These are phyloP conservation scores for Citrus reticulata DNA, from an alignment of 345 rosid species.

Conservation along the genomic window DNA sequence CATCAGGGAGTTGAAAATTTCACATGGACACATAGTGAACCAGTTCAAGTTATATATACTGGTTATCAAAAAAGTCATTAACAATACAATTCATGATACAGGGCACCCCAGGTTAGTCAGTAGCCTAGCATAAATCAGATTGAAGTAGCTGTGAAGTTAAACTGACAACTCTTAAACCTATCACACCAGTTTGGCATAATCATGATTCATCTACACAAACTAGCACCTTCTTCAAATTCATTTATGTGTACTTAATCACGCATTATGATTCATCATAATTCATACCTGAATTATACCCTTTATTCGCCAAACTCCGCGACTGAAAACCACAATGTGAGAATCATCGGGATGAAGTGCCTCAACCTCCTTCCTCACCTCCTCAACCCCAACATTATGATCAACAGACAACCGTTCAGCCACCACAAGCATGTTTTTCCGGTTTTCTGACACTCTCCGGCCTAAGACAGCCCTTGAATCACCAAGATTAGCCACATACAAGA, in stretches of 20 bases:
- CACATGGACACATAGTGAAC: background rate
- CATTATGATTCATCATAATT: no score
- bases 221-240: background rate
- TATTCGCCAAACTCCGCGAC: constrained; percentile 64
- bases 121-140: background rate
- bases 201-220: background rate
- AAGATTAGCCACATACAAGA: constrained; percentile 57
- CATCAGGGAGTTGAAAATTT: background rate
- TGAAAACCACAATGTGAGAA: constrained; percentile 45
- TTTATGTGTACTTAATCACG: background rate
- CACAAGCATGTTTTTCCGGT: constrained; percentile 15
- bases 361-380: constrained; percentile 74
- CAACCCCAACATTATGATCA: constrained; percentile 57
- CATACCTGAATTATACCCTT: constrained; percentile 75
- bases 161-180: background rate
- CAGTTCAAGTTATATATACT: background rate
- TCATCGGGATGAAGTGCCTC: constrained; percentile 72
- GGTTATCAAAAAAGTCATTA: background rate
- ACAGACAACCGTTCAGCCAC: constrained; percentile 59
- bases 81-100: background rate
- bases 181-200: background rate
- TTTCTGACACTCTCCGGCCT: constrained; percentile 35
- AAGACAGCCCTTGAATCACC: constrained; percentile 72
- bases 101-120: background rate
- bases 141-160: background rate